A percentile compares a stretch with the other conserved stretches of the same genome.
These are phyloP conservation scores for Diaporthe destruens DNA, from an alignment of 2,329 filamentous ascomycete species.

Conservation along the genomic window DNA sequence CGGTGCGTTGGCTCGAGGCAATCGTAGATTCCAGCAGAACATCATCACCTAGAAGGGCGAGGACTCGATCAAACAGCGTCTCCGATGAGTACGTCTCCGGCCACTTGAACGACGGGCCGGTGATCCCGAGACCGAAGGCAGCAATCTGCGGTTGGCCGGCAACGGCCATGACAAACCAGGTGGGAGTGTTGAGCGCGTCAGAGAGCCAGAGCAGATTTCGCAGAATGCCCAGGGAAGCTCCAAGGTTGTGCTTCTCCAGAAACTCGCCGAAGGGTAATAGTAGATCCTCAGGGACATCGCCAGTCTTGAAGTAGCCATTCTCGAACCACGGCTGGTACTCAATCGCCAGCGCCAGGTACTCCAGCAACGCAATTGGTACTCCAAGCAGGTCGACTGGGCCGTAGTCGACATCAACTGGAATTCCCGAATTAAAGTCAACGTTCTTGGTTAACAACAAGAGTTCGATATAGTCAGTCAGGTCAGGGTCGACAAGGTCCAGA, in stretches of 20 bases:
- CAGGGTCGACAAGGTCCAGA: constrained; percentile 47
- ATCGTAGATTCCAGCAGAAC: constrained; percentile 52
- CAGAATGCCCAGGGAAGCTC: constrained; percentile 23
- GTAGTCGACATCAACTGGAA: constrained; percentile 42
- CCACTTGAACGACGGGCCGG: constrained; percentile 19
- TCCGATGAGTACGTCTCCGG: constrained; percentile 48
- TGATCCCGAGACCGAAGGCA: constrained; percentile 26
- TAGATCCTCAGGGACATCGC: constrained; percentile 28
- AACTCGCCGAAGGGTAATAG: constrained; percentile 30
- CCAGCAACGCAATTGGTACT: constrained; percentile 48
- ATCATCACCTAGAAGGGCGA: constrained; percentile 48
- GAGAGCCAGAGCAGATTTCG: constrained; percentile 33
- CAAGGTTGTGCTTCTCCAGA: constrained; percentile 33
- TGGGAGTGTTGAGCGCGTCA: constrained; percentile 28
- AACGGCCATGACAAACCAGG: constrained; percentile 43
- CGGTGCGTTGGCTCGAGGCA: constrained; percentile 46
- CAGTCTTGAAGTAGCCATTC: constrained; percentile 26
- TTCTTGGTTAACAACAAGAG: constrained; percentile 27
- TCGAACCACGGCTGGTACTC: constrained; percentile 32
- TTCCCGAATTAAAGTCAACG: constrained; percentile 17
- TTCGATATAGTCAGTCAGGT: constrained; percentile 36
- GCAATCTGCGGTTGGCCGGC: constrained; percentile 8
- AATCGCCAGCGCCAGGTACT: constrained; percentile 14
- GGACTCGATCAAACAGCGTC: constrained; percentile 52
- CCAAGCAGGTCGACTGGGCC: constrained; percentile 46